phyloP scores from a whole-genome alignment of 768 basidiomycete species.

The Lentinus tigrinus region DNA sequence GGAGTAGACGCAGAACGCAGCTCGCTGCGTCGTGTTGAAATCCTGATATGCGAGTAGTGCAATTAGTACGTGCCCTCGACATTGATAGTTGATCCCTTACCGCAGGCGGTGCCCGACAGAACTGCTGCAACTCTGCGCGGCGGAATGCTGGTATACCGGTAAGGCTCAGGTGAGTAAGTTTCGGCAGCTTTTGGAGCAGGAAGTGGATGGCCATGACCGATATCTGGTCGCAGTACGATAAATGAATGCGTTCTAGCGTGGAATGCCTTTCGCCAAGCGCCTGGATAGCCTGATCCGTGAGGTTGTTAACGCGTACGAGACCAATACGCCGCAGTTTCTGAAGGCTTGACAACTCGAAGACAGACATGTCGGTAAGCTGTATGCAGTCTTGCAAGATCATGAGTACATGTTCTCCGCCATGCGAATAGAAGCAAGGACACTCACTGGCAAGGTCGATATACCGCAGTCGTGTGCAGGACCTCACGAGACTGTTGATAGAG shows the following conservation, averaged over 20 bases:
- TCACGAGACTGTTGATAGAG: constrained; percentile 79
- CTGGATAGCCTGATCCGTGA: constrained; percentile 93
- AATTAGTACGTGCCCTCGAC: background rate
- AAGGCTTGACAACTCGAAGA: constrained; percentile 84
- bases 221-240: constrained; percentile 96
- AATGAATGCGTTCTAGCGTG: constrained; percentile 91
- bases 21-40: constrained; percentile 86
- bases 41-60: constrained; percentile 48
- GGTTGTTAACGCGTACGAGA: constrained; percentile 86
- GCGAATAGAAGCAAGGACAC: constrained; percentile 30
- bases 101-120: constrained; percentile 84
- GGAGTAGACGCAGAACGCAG: constrained; percentile 95
- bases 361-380: constrained; percentile 88
- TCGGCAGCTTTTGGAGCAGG: constrained; percentile 83
- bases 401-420: background rate
- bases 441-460: constrained; percentile 96
- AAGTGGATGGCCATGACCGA: constrained; percentile 89
- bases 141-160: constrained; percentile 97
- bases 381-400: constrained; percentile 65
- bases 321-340: constrained; percentile 93
- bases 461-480: constrained; percentile 83
- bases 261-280: constrained; percentile 82
- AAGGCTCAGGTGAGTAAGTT: constrained; percentile 90
- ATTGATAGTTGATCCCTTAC: constrained; percentile 40
- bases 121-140: constrained; percentile 79